A percentile compares a stretch with the other conserved stretches of the same genome.
Conservation (phyloP, 2,329 filamentous ascomycete genomes). For the Domatiomyces globalis region DNA sequence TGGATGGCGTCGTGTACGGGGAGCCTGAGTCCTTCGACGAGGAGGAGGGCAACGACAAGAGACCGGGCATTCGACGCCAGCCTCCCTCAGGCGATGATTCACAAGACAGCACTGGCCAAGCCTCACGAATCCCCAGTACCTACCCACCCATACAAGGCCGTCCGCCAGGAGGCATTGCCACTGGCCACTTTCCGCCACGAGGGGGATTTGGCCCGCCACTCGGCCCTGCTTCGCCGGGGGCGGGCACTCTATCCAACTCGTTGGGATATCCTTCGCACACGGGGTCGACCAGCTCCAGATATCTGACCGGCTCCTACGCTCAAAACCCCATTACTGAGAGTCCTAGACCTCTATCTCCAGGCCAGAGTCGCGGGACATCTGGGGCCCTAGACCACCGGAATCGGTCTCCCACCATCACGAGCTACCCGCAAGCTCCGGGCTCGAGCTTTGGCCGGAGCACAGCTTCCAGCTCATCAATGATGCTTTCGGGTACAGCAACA, state of each 20-base stretch:
- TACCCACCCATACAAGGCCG: conserved; percentile 55
- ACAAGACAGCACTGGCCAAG: conserved; percentile 22
- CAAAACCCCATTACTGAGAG: conserved; percentile 70
- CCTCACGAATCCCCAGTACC: conserved; percentile 53
- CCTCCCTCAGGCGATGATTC: conserved; percentile 41
- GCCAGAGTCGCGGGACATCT: conserved; percentile 22
- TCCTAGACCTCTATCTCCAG: conserved; percentile 58
- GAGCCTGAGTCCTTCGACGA: conserved; percentile 37
- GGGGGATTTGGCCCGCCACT: conserved; percentile 34
- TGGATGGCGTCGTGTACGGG: conserved; percentile 50
- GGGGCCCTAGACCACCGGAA: conserved; percentile 29
- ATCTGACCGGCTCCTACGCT: conserved; percentile 47
- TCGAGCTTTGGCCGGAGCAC: conserved; percentile 24
- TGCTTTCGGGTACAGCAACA: conserved; percentile 18
- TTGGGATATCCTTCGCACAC: conserved; percentile 28
- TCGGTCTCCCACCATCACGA: conserved; percentile 30
- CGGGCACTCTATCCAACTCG: conserved; percentile 34
- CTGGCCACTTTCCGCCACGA: conserved; percentile 50
- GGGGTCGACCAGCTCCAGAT: conserved; percentile 27
- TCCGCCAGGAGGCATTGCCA: conserved; percentile 35
- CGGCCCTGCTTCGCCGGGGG: conserved; percentile 41
- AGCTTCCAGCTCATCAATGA: conserved; percentile 10
- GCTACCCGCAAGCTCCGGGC: conserved; percentile 16
- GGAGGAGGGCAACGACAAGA: conserved; percentile 30
- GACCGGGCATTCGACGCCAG: conserved; percentile 60